Evolutionary conservation across 495 filamentous ascomycete species (phyloP), one percentile per base, ranked within the genome.

Genomic region (Penicillium antarcticum): DNA sequence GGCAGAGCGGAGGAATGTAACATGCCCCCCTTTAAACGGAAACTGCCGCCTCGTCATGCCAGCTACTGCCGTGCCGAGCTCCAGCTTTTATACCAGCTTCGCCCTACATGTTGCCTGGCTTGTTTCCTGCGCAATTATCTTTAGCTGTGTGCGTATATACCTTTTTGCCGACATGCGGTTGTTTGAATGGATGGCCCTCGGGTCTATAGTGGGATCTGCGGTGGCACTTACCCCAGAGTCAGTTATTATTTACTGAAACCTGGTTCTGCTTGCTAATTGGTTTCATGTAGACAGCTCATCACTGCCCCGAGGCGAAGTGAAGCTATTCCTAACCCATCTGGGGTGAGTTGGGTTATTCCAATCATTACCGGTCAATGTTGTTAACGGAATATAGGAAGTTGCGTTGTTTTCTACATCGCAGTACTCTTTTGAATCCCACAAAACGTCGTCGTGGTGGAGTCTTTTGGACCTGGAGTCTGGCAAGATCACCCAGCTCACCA

Each of bases 341-440:
- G 67, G 0, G 70, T 73, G 48, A 42, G 67, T 66, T 6, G 1
- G 7, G 11, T 36, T 19, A n/a, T 16, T 54, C 32, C 4, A 23
- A 16, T 6, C 1, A 24, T 10, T 40, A 26, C 14, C 7, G 26
- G 14, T 8, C 8, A 18, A 42, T 12, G 23, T 24, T 17, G 12
- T 33, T 56, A 24, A 60, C 32, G 14, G 14, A 24, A 2, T 18
- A 10, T 38, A 70, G 67, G 51, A 61, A 48, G 50, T 63, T 14
- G 67, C 65, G 0, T 8, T 70, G 23, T 73, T 73, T 62, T 67
- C 66, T 2, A 53, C 59, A 9, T 69, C 71, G 1, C 63, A 74
- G 36, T 79, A 79, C 56, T 79, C 74, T 1, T 79, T 76, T 55
- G 62, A 74, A 1, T 61, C 66, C 0, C 69, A 77, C 46, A 42